Evolutionary conservation across 2,329 filamentous ascomycete genomes (phyloP), one percentile per base, ranked within the genome.

Genomic region (Coniella vitis): DNA sequence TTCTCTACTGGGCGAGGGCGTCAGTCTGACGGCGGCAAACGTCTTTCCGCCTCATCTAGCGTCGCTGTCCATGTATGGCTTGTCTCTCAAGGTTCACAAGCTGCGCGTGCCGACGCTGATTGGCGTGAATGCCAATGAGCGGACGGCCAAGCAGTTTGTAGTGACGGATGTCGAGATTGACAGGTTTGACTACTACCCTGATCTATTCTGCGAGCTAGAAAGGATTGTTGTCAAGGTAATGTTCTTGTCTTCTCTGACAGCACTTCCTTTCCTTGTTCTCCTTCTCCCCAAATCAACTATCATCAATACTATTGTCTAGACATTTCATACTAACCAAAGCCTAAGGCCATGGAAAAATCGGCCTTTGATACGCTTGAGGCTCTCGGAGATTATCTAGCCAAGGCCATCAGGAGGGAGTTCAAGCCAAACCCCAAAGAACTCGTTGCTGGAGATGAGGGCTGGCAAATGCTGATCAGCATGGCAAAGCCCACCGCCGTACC

Each of bases 401-500:
- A 65, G 4, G 63, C 61, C 7, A 69, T 83, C 36, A 65, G 74
- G n/a, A 59, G 60, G 20, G 68, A 72, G 25, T 68, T 78, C 54
- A 59, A 59, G 36, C 52, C 52, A 59, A 38, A 54, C 56, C 43
- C 59, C 49, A 56, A 61, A 25, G 59, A 58, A 47, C 57, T 60
- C n/a, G 58, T 56, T 38, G 54, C 61, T 61, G 34, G 63, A 8
- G 40, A 70, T 37, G 60, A 69, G 19, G 68, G 69, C 13, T 75
- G 76, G 65, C 71, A 71, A 49, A 68, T 90, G 44, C 75, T 72
- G 52, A 72, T 90, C 34, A 69, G 70, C 20, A 67, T 90, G 45
- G 81, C 83, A 64, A 90, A 90, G 67, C 86, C 86, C 3, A 80
- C 83, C 12, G 86, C 86, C 0, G 82, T 90, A 17, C 76, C 81